phyloP scores from a whole-genome alignment of 768 basidiomycete species.

The Leccinum aurantiacum region DNA sequence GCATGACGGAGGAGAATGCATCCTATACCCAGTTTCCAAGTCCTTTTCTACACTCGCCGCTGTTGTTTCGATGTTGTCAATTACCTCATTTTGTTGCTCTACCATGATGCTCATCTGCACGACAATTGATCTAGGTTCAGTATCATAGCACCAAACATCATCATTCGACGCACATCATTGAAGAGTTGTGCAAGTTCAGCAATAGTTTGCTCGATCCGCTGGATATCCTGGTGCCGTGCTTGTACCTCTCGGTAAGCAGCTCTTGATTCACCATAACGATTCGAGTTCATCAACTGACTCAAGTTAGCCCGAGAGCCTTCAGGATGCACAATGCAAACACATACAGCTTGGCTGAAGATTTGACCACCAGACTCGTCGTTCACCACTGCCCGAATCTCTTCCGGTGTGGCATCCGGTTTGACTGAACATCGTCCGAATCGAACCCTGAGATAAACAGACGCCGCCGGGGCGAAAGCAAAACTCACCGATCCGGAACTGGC shows the following conservation, averaged over 20 bases:
- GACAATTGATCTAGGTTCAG: conserved; percentile 7
- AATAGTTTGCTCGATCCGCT: conserved; percentile 91
- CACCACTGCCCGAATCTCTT: conserved; percentile 85
- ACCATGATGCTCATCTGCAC: conserved; percentile 89
- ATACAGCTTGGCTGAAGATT: conserved; percentile 86
- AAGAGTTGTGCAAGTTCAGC: conserved; percentile 93
- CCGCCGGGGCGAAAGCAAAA: background rate
- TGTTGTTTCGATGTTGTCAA: conserved; percentile 78
- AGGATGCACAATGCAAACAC: conserved; percentile 11
- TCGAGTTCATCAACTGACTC: conserved; percentile 80
- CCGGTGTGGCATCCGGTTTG: conserved; percentile 89
- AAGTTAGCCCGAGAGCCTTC: conserved; percentile 1
- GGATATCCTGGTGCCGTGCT: conserved; percentile 92
- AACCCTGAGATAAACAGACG: background rate
- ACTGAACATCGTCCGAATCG: conserved; percentile 43
- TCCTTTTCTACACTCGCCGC: conserved; percentile 78
- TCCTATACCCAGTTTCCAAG: conserved; percentile 75
- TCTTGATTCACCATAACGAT: conserved; percentile 85
- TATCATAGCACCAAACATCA: background rate
- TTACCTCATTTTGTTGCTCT: conserved; percentile 90
- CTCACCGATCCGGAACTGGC: conserved; percentile 85
- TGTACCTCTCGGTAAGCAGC: conserved; percentile 97
- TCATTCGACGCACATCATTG: conserved; percentile 68
- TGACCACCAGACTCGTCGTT: conserved; percentile 80
- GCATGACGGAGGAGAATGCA: background rate